A percentile compares a stretch with the other conserved stretches of the same genome.
phyloP scores from a whole-genome alignment of 805 yeast species.

The Cephaloascus albidus region DNA sequence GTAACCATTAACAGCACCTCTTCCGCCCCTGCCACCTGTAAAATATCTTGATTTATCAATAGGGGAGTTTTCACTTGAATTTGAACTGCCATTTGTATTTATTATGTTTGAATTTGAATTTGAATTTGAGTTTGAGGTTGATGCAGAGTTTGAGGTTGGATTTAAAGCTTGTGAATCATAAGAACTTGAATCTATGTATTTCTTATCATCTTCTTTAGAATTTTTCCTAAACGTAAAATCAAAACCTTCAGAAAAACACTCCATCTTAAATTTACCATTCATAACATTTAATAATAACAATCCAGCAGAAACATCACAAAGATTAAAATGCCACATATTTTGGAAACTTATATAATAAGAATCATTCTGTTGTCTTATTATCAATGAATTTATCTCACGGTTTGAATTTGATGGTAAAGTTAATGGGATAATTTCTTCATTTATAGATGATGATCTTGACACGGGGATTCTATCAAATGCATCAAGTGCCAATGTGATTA shows the following conservation, averaged over 20 bases:
- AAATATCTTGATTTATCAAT: conserved; percentile 6
- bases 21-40: conserved; percentile 1
- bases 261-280: conserved; percentile 41
- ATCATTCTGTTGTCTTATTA: conserved; percentile 46
- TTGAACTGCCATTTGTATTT: not conserved
- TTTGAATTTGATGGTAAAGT: conserved; percentile 24
- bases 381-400: conserved; percentile 28
- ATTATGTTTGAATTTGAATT: not conserved
- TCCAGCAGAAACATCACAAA: conserved; percentile 54
- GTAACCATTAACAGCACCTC: conserved; percentile 5
- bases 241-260: conserved; percentile 51
- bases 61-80: not conserved
- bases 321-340: conserved; percentile 69
- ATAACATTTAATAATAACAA: conserved; percentile 30
- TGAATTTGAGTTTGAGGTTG: not conserved
- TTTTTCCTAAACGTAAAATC: conserved; percentile 41
- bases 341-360: conserved; percentile 55
- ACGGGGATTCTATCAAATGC: conserved; percentile 58
- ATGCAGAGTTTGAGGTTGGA: conserved; percentile 1
- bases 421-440: conserved; percentile 32
- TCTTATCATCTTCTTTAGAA: conserved; percentile 1
- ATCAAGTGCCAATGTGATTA: conserved; percentile 46
- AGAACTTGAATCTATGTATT: conserved; percentile 4
- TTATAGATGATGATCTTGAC: conserved; percentile 15
- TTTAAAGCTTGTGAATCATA: not conserved